Conservation (phyloP, 495 filamentous ascomycete genomes). For the Aspergillus haitiensis region DNA sequence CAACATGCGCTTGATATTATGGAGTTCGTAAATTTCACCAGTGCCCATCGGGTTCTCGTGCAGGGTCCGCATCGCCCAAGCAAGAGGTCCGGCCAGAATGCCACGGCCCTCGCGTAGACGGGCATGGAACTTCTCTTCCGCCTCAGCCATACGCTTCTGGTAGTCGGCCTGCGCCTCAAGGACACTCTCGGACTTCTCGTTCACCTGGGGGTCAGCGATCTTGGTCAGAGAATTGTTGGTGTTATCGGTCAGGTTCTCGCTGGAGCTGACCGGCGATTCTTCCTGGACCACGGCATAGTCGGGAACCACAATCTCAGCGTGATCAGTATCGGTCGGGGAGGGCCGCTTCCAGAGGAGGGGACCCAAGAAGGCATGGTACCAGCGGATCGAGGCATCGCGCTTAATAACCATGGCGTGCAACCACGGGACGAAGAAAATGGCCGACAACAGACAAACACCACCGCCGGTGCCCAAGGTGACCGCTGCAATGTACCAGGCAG, state of each 20-base stretch:
- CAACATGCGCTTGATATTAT: constrained; percentile 58
- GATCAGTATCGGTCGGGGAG: constrained; percentile 39
- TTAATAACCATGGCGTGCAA: constrained; percentile 55
- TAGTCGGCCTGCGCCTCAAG: constrained; percentile 52
- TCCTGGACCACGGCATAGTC: constrained; percentile 54
- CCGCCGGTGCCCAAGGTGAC: constrained; percentile 56
- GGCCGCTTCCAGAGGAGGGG: constrained; percentile 54
- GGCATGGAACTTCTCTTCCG: constrained; percentile 49
- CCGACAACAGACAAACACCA: constrained; percentile 52
- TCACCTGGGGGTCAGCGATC: constrained; percentile 22
- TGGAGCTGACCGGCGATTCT: constrained; percentile 28
- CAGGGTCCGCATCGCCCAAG: constrained; percentile 71
- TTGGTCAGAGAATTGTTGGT: constrained; percentile 30
- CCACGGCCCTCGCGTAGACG: constrained; percentile 57
- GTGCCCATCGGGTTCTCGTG: constrained; percentile 66
- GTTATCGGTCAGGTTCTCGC: constrained; percentile 26
- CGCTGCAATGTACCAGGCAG: constrained; percentile 53
- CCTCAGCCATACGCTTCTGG: constrained; percentile 54
- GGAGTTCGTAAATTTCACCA: constrained; percentile 64
- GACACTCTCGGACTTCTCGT: constrained; percentile 48
- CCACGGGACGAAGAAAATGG: constrained; percentile 61
- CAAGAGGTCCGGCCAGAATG: constrained; percentile 68
- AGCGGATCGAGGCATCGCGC: constrained; percentile 53
- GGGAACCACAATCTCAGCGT: constrained; percentile 42
- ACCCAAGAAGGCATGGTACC: constrained; percentile 54